These are phyloP conservation scores for Solanum bukasovii DNA, from an alignment of 257 asterid genomes.

Conservation along the genomic window DNA sequence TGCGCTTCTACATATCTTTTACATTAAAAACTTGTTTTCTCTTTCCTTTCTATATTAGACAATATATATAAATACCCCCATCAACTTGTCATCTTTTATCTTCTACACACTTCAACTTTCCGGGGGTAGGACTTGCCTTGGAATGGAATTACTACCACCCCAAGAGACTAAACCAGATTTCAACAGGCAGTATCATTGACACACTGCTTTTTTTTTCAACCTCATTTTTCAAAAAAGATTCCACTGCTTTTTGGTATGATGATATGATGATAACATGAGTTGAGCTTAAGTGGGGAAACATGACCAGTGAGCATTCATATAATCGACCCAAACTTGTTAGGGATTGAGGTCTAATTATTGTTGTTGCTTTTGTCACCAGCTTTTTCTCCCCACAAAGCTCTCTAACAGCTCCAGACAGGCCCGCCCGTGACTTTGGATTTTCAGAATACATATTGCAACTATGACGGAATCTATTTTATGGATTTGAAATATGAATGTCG, in stretches of 20 bases:
- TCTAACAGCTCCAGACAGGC: neutral
- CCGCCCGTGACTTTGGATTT: neutral
- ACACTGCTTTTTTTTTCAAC: neutral
- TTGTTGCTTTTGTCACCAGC: neutral
- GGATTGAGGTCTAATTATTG: neutral
- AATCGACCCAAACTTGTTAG: neutral
- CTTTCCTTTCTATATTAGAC: neutral
- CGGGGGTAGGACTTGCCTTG: neutral
- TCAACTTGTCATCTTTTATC: neutral
- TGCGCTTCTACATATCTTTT: neutral
- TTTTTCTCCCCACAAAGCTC: neutral
- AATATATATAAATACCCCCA: neutral
- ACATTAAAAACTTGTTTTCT: neutral
- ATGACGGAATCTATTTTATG: neutral
- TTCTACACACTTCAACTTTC: neutral
- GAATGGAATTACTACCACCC: neutral
- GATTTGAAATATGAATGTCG: neutral
- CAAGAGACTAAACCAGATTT: neutral
- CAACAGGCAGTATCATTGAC: neutral
- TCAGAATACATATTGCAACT: neutral
- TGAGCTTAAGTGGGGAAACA: neutral
- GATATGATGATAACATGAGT: neutral
- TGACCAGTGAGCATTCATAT: neutral
- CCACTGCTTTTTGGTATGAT: neutral
- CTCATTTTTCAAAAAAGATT: neutral